Conservation (phyloP, 2,329 filamentous ascomycete genomes). For the Fusarium verticillioides region DNA sequence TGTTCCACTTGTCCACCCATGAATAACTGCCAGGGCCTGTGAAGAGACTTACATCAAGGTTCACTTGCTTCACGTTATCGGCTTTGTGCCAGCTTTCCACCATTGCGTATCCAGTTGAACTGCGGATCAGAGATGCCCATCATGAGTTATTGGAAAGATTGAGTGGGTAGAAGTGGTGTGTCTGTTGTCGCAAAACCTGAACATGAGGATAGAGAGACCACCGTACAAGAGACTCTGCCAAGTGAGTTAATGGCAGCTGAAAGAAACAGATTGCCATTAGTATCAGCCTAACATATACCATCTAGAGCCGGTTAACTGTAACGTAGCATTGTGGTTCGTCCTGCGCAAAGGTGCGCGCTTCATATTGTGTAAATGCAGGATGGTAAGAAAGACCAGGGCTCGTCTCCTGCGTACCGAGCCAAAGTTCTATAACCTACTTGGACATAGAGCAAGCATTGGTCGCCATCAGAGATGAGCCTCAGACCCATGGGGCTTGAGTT, state of each 20-base stretch:
- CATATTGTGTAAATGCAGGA: neutral
- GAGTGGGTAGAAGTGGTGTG: neutral
- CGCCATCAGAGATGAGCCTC: neutral
- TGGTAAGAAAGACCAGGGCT: neutral
- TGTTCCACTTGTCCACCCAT: neutral
- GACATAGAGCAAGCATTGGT: neutral
- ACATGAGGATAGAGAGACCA: neutral
- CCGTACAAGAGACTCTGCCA: neutral
- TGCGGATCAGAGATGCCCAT: neutral
- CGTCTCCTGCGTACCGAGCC: neutral
- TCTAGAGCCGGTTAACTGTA: neutral
- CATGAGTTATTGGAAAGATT: no score
- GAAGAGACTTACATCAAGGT: neutral
- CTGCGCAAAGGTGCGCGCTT: neutral
- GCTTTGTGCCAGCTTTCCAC: neutral
- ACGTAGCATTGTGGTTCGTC: neutral
- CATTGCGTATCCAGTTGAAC: no score
- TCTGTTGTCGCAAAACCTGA: neutral
- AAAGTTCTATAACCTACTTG: neutral
- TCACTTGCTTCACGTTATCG: no score
- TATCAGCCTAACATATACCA: neutral
- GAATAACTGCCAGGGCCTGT: neutral
- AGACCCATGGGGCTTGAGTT: neutral
- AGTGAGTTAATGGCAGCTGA: neutral
- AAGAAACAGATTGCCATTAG: neutral